Evolutionary conservation across 2,329 filamentous ascomycete species (phyloP).

Genomic region (Aureobasidium sp.): DNA sequence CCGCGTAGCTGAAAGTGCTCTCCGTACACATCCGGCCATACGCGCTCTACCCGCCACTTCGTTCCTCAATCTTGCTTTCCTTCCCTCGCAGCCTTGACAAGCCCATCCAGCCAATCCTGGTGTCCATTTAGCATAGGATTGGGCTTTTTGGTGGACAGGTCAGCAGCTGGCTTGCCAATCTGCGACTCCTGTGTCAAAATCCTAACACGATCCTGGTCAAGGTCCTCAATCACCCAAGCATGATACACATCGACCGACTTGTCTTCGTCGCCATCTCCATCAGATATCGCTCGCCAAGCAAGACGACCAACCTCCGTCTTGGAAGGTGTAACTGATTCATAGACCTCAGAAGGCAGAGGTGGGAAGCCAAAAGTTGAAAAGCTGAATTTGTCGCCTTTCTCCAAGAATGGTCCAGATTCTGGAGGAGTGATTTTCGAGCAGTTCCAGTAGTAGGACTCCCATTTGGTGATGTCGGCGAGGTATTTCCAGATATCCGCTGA

Average conservation of each 20-base stretch:
- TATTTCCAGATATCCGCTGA: slow-evolving; percentile 25
- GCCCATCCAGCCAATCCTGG: slow-evolving; percentile 30
- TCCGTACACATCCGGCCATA: no score
- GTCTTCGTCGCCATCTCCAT: slow-evolving; percentile 17
- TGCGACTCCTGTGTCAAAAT: slow-evolving; percentile 30
- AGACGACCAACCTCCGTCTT: slow-evolving; percentile 15
- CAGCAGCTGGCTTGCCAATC: slow-evolving; percentile 23
- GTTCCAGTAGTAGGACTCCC: slow-evolving; percentile 29
- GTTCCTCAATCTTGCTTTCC: not conserved
- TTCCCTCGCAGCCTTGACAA: slow-evolving; percentile 21
- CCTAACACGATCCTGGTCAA: slow-evolving; percentile 24
- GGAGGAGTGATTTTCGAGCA: slow-evolving; percentile 24
- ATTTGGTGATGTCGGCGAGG: slow-evolving; percentile 26
- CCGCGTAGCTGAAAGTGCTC: no score
- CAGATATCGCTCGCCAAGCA: slow-evolving; percentile 18
- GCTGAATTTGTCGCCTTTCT: slow-evolving; percentile 24
- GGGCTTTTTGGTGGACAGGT: slow-evolving; percentile 23
- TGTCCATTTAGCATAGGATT: slow-evolving; percentile 30
- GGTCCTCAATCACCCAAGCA: slow-evolving; percentile 29
- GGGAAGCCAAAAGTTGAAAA: slow-evolving; percentile 31
- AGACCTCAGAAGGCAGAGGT: slow-evolving; percentile 21
- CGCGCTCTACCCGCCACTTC: no score
- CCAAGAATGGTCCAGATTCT: slow-evolving; percentile 17
- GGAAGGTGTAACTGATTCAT: slow-evolving; percentile 18
- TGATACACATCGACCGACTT: slow-evolving; percentile 27